These are phyloP conservation scores for Pilasporangium apinafurcum DNA, from an alignment of 352 stramenopile species.

Conservation along the genomic window DNA sequence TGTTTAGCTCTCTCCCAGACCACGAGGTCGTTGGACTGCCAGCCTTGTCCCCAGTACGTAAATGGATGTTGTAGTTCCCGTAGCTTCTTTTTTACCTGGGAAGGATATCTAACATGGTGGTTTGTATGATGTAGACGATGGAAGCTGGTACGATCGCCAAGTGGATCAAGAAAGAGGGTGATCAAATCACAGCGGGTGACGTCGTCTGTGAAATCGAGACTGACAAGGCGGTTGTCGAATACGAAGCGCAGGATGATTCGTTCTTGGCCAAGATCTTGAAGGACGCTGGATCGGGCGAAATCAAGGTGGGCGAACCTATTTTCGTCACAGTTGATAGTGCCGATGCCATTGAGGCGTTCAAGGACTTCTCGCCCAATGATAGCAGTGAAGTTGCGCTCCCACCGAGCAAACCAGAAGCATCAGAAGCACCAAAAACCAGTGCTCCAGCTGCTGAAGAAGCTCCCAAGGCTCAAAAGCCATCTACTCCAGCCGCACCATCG, in stretches of 20 bases:
- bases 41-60: constrained; percentile 49
- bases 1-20: constrained; percentile 58
- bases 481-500: constrained; percentile 11
- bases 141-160: constrained; percentile 91
- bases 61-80: not conserved
- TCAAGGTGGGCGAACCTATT: constrained; percentile 74
- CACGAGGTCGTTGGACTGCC: constrained; percentile 76
- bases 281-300: constrained; percentile 73
- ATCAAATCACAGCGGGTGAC: constrained; percentile 89
- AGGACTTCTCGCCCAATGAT: constrained; percentile 43
- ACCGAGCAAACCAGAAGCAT: constrained; percentile 3
- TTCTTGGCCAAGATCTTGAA: constrained; percentile 95
- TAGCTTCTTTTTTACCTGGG: not conserved
- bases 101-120: not conserved
- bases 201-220: constrained; percentile 96
- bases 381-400: constrained; percentile 9
- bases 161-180: constrained; percentile 91
- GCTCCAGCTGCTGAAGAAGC: constrained; percentile 16
- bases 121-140: constrained; percentile 82
- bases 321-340: constrained; percentile 60
- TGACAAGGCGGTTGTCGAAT: constrained; percentile 98
- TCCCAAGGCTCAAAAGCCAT: constrained; percentile 18
- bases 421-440: too few relatives aligned
- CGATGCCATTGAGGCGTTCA: constrained; percentile 48
- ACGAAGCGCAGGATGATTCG: constrained; percentile 95